Evolutionary conservation across 768 basidiomycete genomes (phyloP).

Genomic region (Boletus vermiculosoides): DNA sequence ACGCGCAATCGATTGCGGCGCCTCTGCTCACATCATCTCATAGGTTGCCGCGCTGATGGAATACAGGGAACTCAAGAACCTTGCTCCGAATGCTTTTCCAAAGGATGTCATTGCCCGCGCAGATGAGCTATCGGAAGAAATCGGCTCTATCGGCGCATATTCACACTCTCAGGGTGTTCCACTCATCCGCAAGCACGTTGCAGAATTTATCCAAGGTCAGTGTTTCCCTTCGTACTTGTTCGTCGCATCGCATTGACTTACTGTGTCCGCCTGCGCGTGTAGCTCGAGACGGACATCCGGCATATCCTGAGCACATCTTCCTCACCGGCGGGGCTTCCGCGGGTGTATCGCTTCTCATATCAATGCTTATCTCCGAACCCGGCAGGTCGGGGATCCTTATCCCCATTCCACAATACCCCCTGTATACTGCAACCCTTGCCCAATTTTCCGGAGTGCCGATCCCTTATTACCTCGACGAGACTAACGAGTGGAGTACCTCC

Average conservation of each 20-base stretch:
- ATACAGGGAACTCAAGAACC: conserved; percentile 79
- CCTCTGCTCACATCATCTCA: conserved; percentile 3
- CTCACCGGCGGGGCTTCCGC: conserved; percentile 93
- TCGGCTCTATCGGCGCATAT: conserved; percentile 93
- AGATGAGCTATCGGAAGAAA: conserved; percentile 73
- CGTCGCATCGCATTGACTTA: conserved; percentile 5
- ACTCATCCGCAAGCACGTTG: conserved; percentile 82
- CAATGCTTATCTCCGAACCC: conserved; percentile 69
- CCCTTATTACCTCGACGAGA: conserved; percentile 88
- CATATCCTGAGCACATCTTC: conserved; percentile 84
- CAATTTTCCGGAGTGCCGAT: conserved; percentile 77
- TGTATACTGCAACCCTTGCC: conserved; percentile 94
- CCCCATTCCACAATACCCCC: conserved; percentile 97
- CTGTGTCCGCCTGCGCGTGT: background rate
- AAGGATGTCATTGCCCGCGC: conserved; percentile 83
- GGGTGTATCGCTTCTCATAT: conserved; percentile 86
- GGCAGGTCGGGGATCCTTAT: conserved; percentile 75
- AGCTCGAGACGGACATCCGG: conserved; percentile 90
- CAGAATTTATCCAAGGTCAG: conserved; percentile 84
- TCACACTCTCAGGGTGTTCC: conserved; percentile 93
- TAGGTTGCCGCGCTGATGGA: conserved; percentile 91
- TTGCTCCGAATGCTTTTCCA: conserved; percentile 80
- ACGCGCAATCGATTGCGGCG: background rate
- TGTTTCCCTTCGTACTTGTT: background rate
- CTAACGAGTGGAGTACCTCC: conserved; percentile 79